Conservation (phyloP, 2,329 filamentous ascomycete genomes). For the Cylindrodendrum hubeiense region DNA sequence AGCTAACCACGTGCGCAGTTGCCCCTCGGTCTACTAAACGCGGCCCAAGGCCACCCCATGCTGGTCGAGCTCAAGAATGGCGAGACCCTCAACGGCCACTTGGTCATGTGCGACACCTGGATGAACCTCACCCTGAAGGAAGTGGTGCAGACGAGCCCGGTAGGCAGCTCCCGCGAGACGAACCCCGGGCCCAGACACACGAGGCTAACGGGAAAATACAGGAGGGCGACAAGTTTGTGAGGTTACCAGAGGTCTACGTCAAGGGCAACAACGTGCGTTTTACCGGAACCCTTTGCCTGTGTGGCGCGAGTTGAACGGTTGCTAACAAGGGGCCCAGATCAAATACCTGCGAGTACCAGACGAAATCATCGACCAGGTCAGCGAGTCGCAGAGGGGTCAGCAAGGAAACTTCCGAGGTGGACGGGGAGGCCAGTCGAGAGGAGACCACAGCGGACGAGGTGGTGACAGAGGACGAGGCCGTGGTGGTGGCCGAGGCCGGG, state of each 20-base stretch:
- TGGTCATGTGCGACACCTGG: slow-evolving; percentile 98
- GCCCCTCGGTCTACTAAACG: slow-evolving; percentile 87
- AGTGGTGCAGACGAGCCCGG: slow-evolving; percentile 93
- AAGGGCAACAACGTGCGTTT: slow-evolving; percentile 92
- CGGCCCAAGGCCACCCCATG: slow-evolving; percentile 97
- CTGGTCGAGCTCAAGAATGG: slow-evolving; percentile 97
- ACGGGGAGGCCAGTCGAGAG: slow-evolving; percentile 69
- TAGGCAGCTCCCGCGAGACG: slow-evolving; percentile 50
- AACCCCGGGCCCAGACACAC: background rate
- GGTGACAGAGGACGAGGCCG: slow-evolving; percentile 57
- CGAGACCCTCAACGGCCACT: slow-evolving; percentile 95
- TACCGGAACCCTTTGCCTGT: background rate
- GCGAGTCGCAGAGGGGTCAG: slow-evolving; percentile 88
- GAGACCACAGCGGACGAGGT: slow-evolving; percentile 69
- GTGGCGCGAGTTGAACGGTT: background rate
- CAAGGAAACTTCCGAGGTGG: slow-evolving; percentile 74
- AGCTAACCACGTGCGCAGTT: slow-evolving; percentile 60
- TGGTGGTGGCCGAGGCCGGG: slow-evolving; percentile 54
- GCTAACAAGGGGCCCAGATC: slow-evolving; percentile 72
- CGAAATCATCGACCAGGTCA: slow-evolving; percentile 94
- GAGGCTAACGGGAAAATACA: slow-evolving; percentile 52
- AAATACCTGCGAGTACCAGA: slow-evolving; percentile 98
- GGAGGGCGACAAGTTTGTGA: slow-evolving; percentile 94
- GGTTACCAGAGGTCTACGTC: slow-evolving; percentile 93
- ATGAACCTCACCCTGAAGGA: slow-evolving; percentile 99